Evolutionary conservation across 805 yeast genomes (phyloP).

Genomic region (Citeromyces nyonsensis): DNA sequence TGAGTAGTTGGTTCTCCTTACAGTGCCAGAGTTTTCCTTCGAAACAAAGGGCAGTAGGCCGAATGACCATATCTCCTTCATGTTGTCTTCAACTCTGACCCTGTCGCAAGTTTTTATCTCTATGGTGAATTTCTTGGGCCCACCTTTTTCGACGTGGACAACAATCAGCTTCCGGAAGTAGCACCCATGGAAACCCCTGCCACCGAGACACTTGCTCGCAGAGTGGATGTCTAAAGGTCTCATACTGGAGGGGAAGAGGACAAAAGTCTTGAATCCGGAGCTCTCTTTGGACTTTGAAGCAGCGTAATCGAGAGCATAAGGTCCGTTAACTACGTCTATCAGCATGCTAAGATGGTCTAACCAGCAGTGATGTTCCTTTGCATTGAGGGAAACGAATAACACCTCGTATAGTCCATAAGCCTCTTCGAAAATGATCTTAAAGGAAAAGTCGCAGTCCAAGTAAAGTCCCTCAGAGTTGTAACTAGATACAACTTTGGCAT

Average conservation of each 20-base stretch:
- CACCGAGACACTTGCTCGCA: conserved; percentile 5
- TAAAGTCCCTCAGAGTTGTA: conserved; percentile 13
- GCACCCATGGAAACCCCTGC: no score
- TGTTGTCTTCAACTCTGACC: no score
- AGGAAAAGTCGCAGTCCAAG: conserved; percentile 13
- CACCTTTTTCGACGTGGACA: no score
- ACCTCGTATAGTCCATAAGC: conserved; percentile 26
- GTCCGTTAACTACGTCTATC: conserved; percentile 15
- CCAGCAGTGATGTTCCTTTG: conserved; percentile 26
- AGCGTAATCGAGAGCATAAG: conserved; percentile 14
- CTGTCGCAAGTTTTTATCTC: no score
- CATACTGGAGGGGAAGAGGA: conserved; percentile 4
- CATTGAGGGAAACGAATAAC: conserved; percentile 16
- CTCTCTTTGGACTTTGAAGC: conserved; percentile 9
- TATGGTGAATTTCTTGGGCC: no score
- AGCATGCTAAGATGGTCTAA: conserved; percentile 13
- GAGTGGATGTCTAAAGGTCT: conserved; percentile 6
- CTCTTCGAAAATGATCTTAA: conserved; percentile 32
- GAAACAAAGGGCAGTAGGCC: no score
- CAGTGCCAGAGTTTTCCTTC: no score
- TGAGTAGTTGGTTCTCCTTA: no score
- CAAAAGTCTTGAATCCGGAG: conserved; percentile 3
- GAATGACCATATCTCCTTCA: no score
- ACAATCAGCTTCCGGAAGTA: no score
- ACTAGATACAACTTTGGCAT: conserved; percentile 11